A percentile compares a stretch with the other conserved stretches of the same genome.
phyloP scores from a whole-genome alignment of 352 stramenopile genomes.

The Pythium diclinum region DNA sequence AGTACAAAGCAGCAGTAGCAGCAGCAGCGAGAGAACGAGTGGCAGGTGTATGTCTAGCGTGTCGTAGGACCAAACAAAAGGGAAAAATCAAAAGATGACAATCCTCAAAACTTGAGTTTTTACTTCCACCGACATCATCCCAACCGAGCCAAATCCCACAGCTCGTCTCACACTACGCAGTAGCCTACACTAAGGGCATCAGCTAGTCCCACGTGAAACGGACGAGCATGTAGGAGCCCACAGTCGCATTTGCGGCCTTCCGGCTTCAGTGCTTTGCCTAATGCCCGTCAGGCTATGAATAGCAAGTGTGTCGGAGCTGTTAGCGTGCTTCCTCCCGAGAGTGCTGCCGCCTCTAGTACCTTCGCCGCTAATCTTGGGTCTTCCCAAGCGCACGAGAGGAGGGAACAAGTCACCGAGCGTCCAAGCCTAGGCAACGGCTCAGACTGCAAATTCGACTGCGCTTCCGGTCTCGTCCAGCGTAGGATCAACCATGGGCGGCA shows the following conservation, averaged over 20 bases:
- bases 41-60: not conserved
- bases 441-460: conserved; percentile 6
- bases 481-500: conserved; percentile 17
- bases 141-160: not conserved
- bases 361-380: not conserved
- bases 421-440: not conserved
- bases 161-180: too few relatives aligned
- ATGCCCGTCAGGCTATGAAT: not conserved
- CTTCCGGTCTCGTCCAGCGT: too few relatives aligned
- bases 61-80: not conserved
- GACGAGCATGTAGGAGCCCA: not conserved
- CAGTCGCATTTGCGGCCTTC: not conserved
- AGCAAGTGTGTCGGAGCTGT: not conserved
- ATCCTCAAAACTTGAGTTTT: not conserved
- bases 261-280: not conserved
- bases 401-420: too few relatives aligned
- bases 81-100: conserved; percentile 7
- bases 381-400: not conserved
- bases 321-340: not conserved
- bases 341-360: not conserved
- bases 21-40: not conserved
- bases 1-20: not conserved
- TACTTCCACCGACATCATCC: not conserved
- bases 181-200: too few relatives aligned
- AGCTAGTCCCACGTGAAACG: not conserved